These are phyloP conservation scores for Vairimorpha necatrix DNA, from an alignment of 371 early-diverging fungal species.

Conservation along the genomic window DNA sequence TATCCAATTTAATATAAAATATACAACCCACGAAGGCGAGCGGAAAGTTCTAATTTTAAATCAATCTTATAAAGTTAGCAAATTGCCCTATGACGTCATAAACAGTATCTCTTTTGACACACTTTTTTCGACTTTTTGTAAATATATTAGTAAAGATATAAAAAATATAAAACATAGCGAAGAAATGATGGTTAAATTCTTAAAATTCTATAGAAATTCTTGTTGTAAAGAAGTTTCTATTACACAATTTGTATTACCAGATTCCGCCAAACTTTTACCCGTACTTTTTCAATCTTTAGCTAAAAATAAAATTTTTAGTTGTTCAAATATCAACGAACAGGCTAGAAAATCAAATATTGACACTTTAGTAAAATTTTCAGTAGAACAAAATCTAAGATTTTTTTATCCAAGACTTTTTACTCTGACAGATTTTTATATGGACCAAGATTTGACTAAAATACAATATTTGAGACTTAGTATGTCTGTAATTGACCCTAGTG, in stretches of 20 bases:
- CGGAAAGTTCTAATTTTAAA: constrained; percentile 53
- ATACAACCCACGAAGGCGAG: constrained; percentile 49
- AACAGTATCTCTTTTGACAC: constrained; percentile 58
- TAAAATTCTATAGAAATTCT: constrained; percentile 57
- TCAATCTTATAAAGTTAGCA: constrained; percentile 38
- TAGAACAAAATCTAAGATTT: constrained; percentile 58
- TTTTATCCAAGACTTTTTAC: constrained; percentile 64
- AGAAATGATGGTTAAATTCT: constrained; percentile 42
- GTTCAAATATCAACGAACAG: background rate
- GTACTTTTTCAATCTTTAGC: constrained; percentile 53
- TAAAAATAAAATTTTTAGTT: constrained; percentile 54
- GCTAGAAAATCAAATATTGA: background rate
- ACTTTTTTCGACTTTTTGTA: constrained; percentile 56
- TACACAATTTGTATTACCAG: constrained; percentile 64
- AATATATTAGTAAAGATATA: constrained; percentile 51
- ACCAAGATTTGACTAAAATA: constrained; percentile 35
- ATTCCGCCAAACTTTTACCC: constrained; percentile 62
- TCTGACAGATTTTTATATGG: constrained; percentile 59
- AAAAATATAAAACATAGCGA: constrained; percentile 52
- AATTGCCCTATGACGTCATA: constrained; percentile 45
- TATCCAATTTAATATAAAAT: constrained; percentile 58
- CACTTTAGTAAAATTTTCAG: constrained; percentile 30
- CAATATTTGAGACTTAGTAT: constrained; percentile 46
- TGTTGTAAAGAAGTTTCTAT: constrained; percentile 52
- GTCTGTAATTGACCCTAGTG: constrained; percentile 45